These are phyloP conservation scores for Thielaviopsis musarum DNA, from an alignment of 2,329 filamentous ascomycete species.

Conservation along the genomic window DNA sequence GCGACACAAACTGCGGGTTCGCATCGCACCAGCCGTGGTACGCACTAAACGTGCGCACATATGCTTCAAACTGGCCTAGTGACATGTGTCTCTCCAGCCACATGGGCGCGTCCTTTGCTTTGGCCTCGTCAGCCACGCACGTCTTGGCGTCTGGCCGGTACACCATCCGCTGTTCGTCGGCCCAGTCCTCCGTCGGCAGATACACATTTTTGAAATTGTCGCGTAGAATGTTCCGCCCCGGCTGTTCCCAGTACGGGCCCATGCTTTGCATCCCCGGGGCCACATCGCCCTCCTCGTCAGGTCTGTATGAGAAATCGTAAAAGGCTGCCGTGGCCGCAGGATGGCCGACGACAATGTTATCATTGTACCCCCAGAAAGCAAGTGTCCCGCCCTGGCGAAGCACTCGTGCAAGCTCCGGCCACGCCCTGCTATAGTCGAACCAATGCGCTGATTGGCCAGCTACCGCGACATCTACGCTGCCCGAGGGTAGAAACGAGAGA, in stretches of 20 bases:
- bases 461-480: slow-evolving; percentile 33
- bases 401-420: slow-evolving; percentile 36
- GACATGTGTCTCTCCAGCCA: slow-evolving; percentile 38
- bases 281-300: slow-evolving; percentile 25
- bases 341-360: slow-evolving; percentile 40
- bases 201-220: slow-evolving; percentile 32
- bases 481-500: slow-evolving; percentile 30
- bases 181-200: slow-evolving; percentile 35
- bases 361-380: slow-evolving; percentile 52
- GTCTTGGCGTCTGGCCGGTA: slow-evolving; percentile 37
- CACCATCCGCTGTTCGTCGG: slow-evolving; percentile 32
- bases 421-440: slow-evolving; percentile 42
- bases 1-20: slow-evolving; percentile 31
- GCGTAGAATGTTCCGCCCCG: slow-evolving; percentile 37
- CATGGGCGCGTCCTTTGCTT: slow-evolving; percentile 17
- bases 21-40: slow-evolving; percentile 41
- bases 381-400: slow-evolving; percentile 38
- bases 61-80: slow-evolving; percentile 42
- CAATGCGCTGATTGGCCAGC: slow-evolving; percentile 46
- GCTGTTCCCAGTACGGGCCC: slow-evolving; percentile 44
- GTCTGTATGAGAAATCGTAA: slow-evolving; percentile 34
- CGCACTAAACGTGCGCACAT: slow-evolving; percentile 42
- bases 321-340: slow-evolving; percentile 35
- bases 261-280: slow-evolving; percentile 29
- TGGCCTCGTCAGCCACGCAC: slow-evolving; percentile 18